These are phyloP conservation scores for Mimosa pudica DNA, from an alignment of 306 rosid genomes.

Conservation along the genomic window DNA sequence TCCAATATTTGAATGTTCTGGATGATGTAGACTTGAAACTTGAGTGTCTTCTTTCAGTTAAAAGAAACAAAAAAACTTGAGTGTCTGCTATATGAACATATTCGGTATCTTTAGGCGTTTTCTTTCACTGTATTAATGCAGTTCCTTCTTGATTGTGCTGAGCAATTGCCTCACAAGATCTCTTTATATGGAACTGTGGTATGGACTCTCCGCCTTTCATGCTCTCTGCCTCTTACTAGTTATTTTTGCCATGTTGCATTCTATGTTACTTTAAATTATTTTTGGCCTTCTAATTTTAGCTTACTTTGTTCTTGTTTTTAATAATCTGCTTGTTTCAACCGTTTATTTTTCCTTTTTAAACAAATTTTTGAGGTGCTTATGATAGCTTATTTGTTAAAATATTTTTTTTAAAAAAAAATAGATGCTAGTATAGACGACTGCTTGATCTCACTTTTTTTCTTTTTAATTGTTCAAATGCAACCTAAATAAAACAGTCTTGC, in stretches of 20 bases:
- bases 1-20: neutral
- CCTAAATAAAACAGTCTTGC: neutral
- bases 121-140: constrained; percentile 49
- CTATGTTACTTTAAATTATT: too few relatives aligned
- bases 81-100: neutral
- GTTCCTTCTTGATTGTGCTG: constrained; percentile 76
- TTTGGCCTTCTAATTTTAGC: neutral
- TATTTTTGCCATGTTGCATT: neutral
- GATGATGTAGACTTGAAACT: neutral
- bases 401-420: neutral
- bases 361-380: neutral
- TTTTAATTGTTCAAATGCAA: neutral
- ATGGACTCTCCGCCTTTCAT: constrained; percentile 29
- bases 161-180: constrained; percentile 93
- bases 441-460: neutral
- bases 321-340: neutral
- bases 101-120: constrained; percentile 16
- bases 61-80: neutral
- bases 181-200: constrained; percentile 92
- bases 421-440: neutral
- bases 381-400: neutral
- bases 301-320: constrained; percentile 2
- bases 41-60: neutral
- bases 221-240: neutral
- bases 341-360: neutral